Base-by-base conservation (phyloP, 1,284 basidiomycete genomes). In the Chiua sp. region DNA sequence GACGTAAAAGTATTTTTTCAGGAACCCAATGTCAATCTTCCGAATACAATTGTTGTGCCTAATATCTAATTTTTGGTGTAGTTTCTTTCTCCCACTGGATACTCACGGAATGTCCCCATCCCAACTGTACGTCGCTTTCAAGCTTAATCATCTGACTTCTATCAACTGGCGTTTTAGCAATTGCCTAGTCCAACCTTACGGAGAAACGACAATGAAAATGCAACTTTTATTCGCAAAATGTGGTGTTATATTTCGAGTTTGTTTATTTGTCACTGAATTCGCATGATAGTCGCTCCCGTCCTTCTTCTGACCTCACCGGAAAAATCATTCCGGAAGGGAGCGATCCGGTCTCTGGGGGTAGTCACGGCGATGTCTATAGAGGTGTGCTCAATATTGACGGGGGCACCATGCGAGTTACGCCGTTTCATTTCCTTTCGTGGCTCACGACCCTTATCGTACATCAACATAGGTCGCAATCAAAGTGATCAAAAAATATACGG, bases 401-500 rank as follows among this genome's bases (percentile, higher is more conserved):
- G 22, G 54, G 2, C 47, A 0, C 32, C 50, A 63, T 71, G 53
- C 61, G 23, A 59, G 70, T 71, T 65, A 39, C 48, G 68, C 67
- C 26, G 7, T 59, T 22, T 7, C 28, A 7, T 51, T 18, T 13
- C 23, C 2, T 6, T 33, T 20, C 11, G 20, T 11, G 8, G 30
- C 11, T 2, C 3, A 35, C 22, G n/a, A 26, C 26, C 39, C 60
- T 60, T 0, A 67, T 47, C 22, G 2, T n/a, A 18, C 16, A 32
- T 49, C 5, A 8, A n/a, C n/a, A n/a, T n/a, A 32, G 68, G 68
- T 69, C n/a, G 70, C 70, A 1, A 61, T 69, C 44, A 69, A 69
- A 46, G 68, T 56, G 2, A 71, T 69, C 8, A 71, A 67, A 47
- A 59, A 42, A 33, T 70, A 72, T 50, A 42, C 35, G 32, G 56